Conservation (phyloP, 768 basidiomycete species). For the Lactarius psammicola region DNA sequence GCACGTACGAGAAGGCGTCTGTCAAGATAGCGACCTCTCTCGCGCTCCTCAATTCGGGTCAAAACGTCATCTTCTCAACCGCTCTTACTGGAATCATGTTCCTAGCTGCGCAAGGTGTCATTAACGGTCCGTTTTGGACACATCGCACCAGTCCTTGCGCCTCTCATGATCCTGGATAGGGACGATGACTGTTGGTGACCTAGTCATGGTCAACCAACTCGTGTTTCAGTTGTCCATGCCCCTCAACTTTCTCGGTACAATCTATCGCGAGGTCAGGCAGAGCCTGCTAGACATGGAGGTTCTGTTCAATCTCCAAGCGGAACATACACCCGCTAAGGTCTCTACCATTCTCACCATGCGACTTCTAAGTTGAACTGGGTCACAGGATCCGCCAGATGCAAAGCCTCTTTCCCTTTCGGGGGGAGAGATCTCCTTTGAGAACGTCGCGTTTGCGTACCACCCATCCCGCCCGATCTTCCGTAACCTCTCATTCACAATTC, state of each 20-base stretch:
- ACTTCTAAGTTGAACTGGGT: neutral
- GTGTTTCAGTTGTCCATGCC: slow-evolving; percentile 97
- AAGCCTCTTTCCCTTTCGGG: slow-evolving; percentile 68
- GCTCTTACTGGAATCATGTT: slow-evolving; percentile 96
- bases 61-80: slow-evolving; percentile 93
- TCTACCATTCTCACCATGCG: neutral
- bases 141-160: neutral
- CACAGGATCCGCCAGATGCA: slow-evolving; percentile 67
- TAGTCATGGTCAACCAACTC: slow-evolving; percentile 99
- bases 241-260: slow-evolving; percentile 94
- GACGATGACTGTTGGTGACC: slow-evolving; percentile 96
- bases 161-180: slow-evolving; percentile 46
- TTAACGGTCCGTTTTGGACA: slow-evolving; percentile 61
- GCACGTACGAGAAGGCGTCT: slow-evolving; percentile 85
- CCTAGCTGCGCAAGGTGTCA: slow-evolving; percentile 89
- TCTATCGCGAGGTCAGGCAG: slow-evolving; percentile 95
- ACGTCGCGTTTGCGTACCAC: slow-evolving; percentile 90
- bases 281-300: slow-evolving; percentile 97
- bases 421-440: slow-evolving; percentile 89
- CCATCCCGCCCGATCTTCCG: slow-evolving; percentile 90
- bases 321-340: slow-evolving; percentile 67
- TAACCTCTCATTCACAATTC: slow-evolving; percentile 83
- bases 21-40: slow-evolving; percentile 94
- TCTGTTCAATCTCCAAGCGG: slow-evolving; percentile 82
- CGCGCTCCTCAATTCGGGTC: slow-evolving; percentile 91